Conservation (phyloP, 1,284 basidiomycete species). For the Ceratobasidium sp. region DNA sequence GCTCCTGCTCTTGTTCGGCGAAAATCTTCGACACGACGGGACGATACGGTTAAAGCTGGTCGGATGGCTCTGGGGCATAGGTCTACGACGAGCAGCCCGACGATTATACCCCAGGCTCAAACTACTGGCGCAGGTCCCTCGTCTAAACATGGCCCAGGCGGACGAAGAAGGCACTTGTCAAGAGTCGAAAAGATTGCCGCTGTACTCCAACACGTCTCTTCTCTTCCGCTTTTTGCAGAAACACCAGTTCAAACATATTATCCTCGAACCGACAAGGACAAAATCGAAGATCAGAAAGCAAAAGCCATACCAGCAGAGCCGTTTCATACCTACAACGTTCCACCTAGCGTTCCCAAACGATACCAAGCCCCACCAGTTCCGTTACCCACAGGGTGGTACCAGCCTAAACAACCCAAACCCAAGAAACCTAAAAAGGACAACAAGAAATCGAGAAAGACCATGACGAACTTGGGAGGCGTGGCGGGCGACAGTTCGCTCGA, state of each 20-base stretch:
- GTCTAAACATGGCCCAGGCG: neutral
- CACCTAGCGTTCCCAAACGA: constrained; percentile 15
- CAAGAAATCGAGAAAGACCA: neutral
- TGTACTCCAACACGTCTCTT: constrained; percentile 20
- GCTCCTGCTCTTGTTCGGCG: constrained; percentile 12
- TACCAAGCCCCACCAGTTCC: constrained; percentile 14
- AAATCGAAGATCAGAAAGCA: neutral
- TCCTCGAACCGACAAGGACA: constrained; percentile 14
- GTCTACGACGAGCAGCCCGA: constrained; percentile 30
- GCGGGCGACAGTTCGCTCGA: neutral
- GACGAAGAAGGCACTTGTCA: constrained; percentile 21
- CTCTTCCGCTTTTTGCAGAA: constrained; percentile 13
- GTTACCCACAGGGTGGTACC: constrained; percentile 18
- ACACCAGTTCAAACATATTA: constrained; percentile 27
- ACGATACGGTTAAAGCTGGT: neutral
- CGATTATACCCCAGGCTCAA: neutral
- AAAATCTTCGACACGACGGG: neutral
- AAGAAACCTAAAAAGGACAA: constrained; percentile 18
- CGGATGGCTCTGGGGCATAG: constrained; percentile 1
- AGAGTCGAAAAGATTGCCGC: constrained; percentile 34
- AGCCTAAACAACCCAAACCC: constrained; percentile 19
- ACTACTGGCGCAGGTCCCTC: neutral
- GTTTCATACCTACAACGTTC: constrained; percentile 15
- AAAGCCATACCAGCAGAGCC: neutral
- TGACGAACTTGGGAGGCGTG: neutral